Conservation (phyloP, 2,329 filamentous ascomycete genomes). For the Fusarium sp. region DNA sequence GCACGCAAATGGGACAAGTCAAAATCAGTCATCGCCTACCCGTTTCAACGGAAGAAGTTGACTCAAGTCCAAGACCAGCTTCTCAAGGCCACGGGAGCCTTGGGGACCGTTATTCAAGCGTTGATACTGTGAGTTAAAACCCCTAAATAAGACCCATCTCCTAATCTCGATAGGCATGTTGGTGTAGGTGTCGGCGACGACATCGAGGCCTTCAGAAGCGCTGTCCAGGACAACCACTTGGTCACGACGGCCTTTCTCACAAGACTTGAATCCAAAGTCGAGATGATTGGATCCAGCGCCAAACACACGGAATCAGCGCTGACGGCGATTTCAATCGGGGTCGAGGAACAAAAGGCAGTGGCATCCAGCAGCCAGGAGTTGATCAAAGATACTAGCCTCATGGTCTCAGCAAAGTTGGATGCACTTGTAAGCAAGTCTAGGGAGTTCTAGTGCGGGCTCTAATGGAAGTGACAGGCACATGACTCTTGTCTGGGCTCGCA, state of each 20-base stretch:
- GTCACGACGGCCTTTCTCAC: neutral
- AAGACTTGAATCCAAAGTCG: neutral
- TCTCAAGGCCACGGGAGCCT: neutral
- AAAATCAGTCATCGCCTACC: neutral
- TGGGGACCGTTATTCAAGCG: neutral
- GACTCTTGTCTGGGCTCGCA: neutral
- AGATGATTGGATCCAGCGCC: neutral
- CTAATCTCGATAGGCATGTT: neutral
- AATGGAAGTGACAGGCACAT: neutral
- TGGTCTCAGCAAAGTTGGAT: neutral
- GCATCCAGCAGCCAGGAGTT: neutral
- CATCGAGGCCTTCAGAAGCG: neutral
- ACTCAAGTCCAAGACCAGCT: neutral
- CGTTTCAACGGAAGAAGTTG: conserved; percentile 1
- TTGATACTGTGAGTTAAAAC: neutral
- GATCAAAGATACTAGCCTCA: neutral
- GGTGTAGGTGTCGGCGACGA: neutral
- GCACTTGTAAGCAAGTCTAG: neutral
- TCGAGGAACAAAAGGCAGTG: neutral
- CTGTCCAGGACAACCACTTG: neutral
- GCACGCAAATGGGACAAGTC: neutral
- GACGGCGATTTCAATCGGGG: neutral
- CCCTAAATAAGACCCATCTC: accelerated
- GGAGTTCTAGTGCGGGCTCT: accelerated
- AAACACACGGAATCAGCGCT: neutral